phyloP scores from a whole-genome alignment of 225 moss, liverwort and hornwort species.

The Pseudoscleropodium purum region DNA sequence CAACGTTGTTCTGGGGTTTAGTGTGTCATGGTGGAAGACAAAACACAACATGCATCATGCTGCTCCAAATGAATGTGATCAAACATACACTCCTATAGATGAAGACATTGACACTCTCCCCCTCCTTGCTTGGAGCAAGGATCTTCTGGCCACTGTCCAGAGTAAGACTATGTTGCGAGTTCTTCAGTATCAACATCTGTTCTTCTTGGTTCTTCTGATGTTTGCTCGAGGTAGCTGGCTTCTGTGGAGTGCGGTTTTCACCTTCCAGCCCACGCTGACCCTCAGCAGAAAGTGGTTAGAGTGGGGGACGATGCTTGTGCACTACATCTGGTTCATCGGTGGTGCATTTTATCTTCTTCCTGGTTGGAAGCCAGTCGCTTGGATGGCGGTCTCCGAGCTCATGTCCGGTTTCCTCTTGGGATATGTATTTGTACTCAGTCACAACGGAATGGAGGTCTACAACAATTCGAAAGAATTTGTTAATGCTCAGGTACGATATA shows the following conservation, averaged over 20 bases:
- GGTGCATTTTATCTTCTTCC: slow-evolving; percentile 55
- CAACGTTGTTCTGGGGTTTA: slow-evolving; percentile 69
- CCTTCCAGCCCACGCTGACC: slow-evolving; percentile 30
- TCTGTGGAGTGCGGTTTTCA: slow-evolving; percentile 48
- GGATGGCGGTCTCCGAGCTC: slow-evolving; percentile 62
- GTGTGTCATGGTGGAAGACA: slow-evolving; percentile 89
- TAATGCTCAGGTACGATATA: slow-evolving; percentile 46
- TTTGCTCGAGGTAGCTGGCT: slow-evolving; percentile 97
- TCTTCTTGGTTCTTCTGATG: slow-evolving; percentile 71
- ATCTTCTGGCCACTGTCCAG: slow-evolving; percentile 81
- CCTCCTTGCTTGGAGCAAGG: slow-evolving; percentile 91
- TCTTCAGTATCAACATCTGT: slow-evolving; percentile 74
- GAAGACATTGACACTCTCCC: slow-evolving; percentile 93
- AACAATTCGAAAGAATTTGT: slow-evolving; percentile 84
- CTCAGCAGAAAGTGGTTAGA: slow-evolving; percentile 41
- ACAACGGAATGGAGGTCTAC: slow-evolving; percentile 99
- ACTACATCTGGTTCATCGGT: slow-evolving; percentile 39
- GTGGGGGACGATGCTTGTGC: slow-evolving; percentile 43
- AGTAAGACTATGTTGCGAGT: slow-evolving; percentile 56
- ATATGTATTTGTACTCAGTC: slow-evolving; percentile 84
- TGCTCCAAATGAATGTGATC: slow-evolving; percentile 91
- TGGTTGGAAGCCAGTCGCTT: slow-evolving; percentile 49
- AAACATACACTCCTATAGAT: slow-evolving; percentile 73
- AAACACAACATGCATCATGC: slow-evolving; percentile 97
- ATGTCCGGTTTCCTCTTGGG: slow-evolving; percentile 73